Evolutionary conservation across 176 grass and related monocot genomes (phyloP).

Genomic region (Rhipidocladum racemiflorum): DNA sequence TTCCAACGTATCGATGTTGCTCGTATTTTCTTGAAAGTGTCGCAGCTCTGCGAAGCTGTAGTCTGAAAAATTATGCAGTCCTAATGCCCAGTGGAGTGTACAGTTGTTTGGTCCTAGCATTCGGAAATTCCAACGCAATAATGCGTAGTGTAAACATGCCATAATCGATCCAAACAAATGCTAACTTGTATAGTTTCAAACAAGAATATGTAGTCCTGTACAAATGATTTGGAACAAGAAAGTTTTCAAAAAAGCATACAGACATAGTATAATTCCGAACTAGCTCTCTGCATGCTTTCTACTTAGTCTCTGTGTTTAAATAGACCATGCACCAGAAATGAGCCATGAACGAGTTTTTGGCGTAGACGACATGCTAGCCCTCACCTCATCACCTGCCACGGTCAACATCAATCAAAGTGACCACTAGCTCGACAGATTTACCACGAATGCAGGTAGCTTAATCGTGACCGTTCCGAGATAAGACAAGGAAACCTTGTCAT

Average conservation of each 20-base stretch:
- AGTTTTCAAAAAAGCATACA: neutral
- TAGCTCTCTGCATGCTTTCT: neutral
- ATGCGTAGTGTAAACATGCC: neutral
- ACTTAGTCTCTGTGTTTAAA: neutral
- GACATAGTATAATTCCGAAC: neutral
- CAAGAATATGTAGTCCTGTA: neutral
- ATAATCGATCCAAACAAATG: neutral
- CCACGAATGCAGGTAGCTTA: neutral
- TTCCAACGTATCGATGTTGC: too few species aligned
- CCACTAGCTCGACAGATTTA: neutral
- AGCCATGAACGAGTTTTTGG: neutral
- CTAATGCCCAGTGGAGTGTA: neutral
- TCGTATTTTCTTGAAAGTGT: neutral
- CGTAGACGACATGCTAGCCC: neutral
- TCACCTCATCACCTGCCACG: neutral
- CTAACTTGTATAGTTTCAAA: too few species aligned
- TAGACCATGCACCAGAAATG: neutral
- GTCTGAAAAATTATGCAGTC: neutral
- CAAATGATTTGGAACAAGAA: neutral
- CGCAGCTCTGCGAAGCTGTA: too few species aligned
- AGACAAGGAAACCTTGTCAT: neutral
- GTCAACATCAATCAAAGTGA: slow-evolving; percentile 5
- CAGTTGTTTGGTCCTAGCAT: neutral
- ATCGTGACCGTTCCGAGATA: neutral
- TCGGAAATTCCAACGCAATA: neutral